Evolutionary conservation across 2,329 filamentous ascomycete species (phyloP), one percentile per base, ranked within the genome.

Genomic region (Thelonectria discophora): DNA sequence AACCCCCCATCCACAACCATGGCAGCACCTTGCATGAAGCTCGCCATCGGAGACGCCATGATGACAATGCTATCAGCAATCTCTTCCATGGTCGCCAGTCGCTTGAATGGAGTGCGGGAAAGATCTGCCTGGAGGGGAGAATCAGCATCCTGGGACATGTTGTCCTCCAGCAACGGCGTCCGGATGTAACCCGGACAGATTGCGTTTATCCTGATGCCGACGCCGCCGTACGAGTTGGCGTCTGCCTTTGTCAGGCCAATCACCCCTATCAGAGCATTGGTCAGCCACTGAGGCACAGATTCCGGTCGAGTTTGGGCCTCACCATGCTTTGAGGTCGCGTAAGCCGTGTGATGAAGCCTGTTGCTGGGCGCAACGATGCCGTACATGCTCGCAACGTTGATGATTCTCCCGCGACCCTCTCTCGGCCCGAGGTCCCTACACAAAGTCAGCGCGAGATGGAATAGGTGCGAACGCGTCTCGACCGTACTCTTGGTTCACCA

Each of bases 181-280:
- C 74, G 70, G 34, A 83, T 76, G 64, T 81, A 84, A 10, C 80
- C 83, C 0, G 85, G 86, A 57, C 86, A 87, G n/a, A 88, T 81
- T 3, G 84, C 84, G 67, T 88, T 88, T 72, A 88, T 84, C 50
- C 85, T 81, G 58, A 88, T 86, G 3, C 80, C 80, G 50, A 77
- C 69, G 4, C 76, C 68, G 1, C 81, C 82, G 73, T 87, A 88
- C 1, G 78, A 77, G 50, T 81, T 79, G 2, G 82, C 85, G 64
- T 88, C 85, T 2, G 79, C 80, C 68, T 78, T 82, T 9, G 83
- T 86, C 47, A 88, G 74, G 0, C 83, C 83, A 51, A 86, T 67
- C 5, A 85, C 79, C 30, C 70, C 75, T 73, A 24, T 7, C 47
- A 8, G 4, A 39, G 5, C 27, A 9, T 10, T 30, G 3, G 3